Conservation (phyloP, 2,329 filamentous ascomycete species). For the Nemania bipapillata region DNA sequence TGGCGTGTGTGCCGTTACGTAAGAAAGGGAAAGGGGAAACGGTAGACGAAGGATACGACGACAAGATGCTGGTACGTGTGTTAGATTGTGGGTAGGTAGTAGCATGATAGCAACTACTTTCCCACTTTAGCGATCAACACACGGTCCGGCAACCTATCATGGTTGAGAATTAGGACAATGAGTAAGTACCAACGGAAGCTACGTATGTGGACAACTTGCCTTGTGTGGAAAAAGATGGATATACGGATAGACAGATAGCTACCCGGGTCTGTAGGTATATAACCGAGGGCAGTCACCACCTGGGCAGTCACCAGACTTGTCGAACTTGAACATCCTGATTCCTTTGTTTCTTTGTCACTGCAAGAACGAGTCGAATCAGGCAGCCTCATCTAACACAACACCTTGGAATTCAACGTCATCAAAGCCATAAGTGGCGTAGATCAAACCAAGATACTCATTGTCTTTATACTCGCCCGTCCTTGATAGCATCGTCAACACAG, state of each 20-base stretch:
- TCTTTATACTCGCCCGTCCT: slow-evolving; percentile 7
- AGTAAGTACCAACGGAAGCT: slow-evolving; percentile 2
- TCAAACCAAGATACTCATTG: slow-evolving; percentile 17
- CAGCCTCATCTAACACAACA: slow-evolving; percentile 13
- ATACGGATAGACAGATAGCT: background rate
- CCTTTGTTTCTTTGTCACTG: slow-evolving; percentile 33
- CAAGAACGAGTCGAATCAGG: slow-evolving; percentile 29
- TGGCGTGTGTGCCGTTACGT: slow-evolving; percentile 17
- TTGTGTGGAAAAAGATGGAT: background rate
- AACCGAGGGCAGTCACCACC: slow-evolving; percentile 25
- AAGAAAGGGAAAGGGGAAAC: background rate
- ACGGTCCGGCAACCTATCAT: slow-evolving; percentile 4
- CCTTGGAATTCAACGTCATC: slow-evolving; percentile 27
- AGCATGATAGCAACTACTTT: background rate
- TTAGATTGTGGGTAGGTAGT: background rate
- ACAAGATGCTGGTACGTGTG: background rate
- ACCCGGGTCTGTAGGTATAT: slow-evolving; percentile 27
- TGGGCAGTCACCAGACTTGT: slow-evolving; percentile 20
- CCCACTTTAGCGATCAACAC: slow-evolving; percentile 3
- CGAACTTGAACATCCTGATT: slow-evolving; percentile 8
- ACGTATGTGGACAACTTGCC: background rate
- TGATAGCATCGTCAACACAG: background rate
- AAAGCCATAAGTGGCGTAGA: background rate
- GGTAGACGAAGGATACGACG: background rate
- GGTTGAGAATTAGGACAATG: background rate